These are phyloP conservation scores for Ophiostoma piceae DNA, from an alignment of 2,329 filamentous ascomycete species.

Conservation along the genomic window DNA sequence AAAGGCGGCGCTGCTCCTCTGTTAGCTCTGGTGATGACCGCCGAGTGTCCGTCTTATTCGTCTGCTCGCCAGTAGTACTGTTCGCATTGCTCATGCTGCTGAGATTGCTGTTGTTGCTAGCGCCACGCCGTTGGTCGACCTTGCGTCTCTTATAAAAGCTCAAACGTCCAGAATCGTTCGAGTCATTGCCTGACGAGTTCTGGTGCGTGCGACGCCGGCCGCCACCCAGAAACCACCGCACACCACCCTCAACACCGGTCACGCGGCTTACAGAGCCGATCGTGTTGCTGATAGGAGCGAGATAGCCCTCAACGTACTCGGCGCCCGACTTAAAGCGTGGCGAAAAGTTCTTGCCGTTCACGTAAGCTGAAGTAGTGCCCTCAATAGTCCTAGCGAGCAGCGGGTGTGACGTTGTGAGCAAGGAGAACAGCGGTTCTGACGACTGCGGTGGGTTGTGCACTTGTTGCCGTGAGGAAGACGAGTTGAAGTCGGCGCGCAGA, in stretches of 20 bases:
- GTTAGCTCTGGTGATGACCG: slow-evolving; percentile 25
- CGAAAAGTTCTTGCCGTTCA: slow-evolving; percentile 82
- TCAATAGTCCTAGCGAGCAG: slow-evolving; percentile 80
- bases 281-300: slow-evolving; percentile 80
- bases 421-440: slow-evolving; percentile 72
- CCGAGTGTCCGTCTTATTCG: not conserved
- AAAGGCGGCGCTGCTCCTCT: slow-evolving; percentile 49
- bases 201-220: slow-evolving; percentile 42
- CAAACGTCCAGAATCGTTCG: slow-evolving; percentile 33
- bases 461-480: slow-evolving; percentile 51
- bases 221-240: slow-evolving; percentile 74
- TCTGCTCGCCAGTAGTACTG: not conserved
- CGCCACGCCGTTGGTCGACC: slow-evolving; percentile 38
- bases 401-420: slow-evolving; percentile 84
- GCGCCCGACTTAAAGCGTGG: slow-evolving; percentile 80
- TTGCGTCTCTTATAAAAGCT: slow-evolving; percentile 56
- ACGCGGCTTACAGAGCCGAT: slow-evolving; percentile 76
- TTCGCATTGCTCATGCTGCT: not conserved
- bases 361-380: slow-evolving; percentile 78
- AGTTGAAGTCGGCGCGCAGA: slow-evolving; percentile 59
- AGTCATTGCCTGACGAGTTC: slow-evolving; percentile 15
- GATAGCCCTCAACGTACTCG: slow-evolving; percentile 83
- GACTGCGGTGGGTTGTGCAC: slow-evolving; percentile 34
- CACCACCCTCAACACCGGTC: slow-evolving; percentile 80
- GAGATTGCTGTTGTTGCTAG: slow-evolving; percentile 7